Evolutionary conservation across 1,284 basidiomycete genomes (phyloP), one percentile per base, ranked within the genome.

Genomic region (Somion occarium): DNA sequence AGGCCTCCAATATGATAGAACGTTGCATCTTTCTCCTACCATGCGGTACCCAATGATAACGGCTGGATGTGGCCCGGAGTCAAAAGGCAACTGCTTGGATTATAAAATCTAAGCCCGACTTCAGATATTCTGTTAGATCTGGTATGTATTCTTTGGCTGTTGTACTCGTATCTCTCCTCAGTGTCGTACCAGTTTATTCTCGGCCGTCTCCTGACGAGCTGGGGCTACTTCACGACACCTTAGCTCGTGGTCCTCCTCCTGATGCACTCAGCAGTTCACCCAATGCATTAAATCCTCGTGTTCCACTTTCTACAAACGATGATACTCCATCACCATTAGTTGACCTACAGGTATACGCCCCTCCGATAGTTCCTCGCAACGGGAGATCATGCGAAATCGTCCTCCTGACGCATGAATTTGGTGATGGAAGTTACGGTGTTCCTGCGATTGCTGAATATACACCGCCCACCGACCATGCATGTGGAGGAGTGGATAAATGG

Each of bases 401-500:
- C 25, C 61, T 75, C 4, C 58, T 74, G 25, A 59, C 61, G 50
- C 68, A 69, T 59, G 61, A 61, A 18, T 69, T 67, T 46, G 67
- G 68, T 37, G 49, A 57, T 44, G 54, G 52, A 2, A 55, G 53
- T 51, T 57, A 51, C 25, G 49, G 47, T 19, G 48, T 38, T 18
- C 52, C 56, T 2, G 50, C 53, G 5, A 15, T 12, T 11, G 43
- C 12, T 20, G 25, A 45, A 13, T 19, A 44, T 56, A 53, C 39
- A 82, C 85, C 85, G 30, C 84, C 85, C 0, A 77, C 75, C 2
- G 74, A 79, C 57, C n/a, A 38, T 4, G 38, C 22, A 12, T 88
- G 86, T 61, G 86, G 85, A 22, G 59, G 69, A 7, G 65, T 73
- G 24, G 85, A 85, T 3, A 74, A 78, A 15, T 88, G 86, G 85